phyloP scores from a whole-genome alignment of 2,329 filamentous ascomycete genomes.

The Talaromyces sp. region DNA sequence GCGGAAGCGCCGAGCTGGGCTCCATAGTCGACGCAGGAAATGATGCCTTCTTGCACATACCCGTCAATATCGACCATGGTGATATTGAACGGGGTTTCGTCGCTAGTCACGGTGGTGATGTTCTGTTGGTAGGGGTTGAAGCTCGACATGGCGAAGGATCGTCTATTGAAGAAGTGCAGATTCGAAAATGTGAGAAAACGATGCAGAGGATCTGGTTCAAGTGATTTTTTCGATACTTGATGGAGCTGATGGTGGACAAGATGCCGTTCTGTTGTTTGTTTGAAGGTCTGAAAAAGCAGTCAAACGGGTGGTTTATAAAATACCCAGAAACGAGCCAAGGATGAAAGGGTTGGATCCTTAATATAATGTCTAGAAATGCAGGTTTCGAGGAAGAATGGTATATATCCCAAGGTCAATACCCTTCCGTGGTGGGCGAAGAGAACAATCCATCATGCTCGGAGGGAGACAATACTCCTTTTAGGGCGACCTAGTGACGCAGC shows the following conservation, averaged over 20 bases:
- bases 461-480: background rate
- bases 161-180: background rate
- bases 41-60: conserved; percentile 45
- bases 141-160: conserved; percentile 6
- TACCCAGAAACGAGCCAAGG: background rate
- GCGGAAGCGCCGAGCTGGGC: conserved; percentile 65
- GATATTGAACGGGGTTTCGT: conserved; percentile 42
- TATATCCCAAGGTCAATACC: background rate
- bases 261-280: background rate
- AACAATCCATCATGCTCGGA: background rate
- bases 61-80: conserved; percentile 42
- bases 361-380: background rate
- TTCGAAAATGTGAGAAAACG: background rate
- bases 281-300: background rate
- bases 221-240: background rate
- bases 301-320: background rate
- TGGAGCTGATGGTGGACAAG: background rate
- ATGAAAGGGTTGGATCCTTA: background rate
- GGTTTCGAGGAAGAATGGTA: background rate
- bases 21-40: conserved; percentile 60
- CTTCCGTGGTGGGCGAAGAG: background rate
- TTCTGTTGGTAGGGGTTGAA: conserved; percentile 52
- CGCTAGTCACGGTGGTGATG: conserved; percentile 43
- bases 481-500: background rate
- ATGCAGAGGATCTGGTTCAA: background rate